Percentiles rank a stretch among this genome's conserved stretches.
These are phyloP conservation scores for Naumovozyma castellii DNA, from an alignment of 805 yeast species.

Conservation along the genomic window DNA sequence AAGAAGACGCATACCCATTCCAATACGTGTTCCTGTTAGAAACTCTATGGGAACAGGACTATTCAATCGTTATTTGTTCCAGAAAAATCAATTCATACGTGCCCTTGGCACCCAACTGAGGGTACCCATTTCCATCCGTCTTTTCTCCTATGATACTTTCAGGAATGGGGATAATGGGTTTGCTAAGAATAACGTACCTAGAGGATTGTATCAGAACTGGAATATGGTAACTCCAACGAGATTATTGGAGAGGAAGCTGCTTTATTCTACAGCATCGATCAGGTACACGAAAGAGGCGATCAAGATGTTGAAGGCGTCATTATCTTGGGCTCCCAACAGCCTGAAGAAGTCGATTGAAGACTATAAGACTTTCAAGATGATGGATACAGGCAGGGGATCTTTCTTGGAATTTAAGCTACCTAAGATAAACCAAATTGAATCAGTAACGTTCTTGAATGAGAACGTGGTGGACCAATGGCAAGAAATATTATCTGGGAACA, in stretches of 20 bases:
- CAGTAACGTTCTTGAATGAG: not conserved
- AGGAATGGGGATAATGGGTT: not conserved
- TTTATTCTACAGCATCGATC: constrained; percentile 17
- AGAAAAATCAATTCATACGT: not conserved
- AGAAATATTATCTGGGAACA: constrained; percentile 30
- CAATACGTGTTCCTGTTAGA: not conserved
- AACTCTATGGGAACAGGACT: not conserved
- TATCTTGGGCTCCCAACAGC: too few species aligned
- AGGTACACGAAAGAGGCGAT: constrained; percentile 45
- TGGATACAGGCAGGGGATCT: constrained; percentile 35
- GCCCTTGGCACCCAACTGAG: constrained; percentile 11
- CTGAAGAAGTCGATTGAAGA: constrained; percentile 9
- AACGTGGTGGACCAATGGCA: constrained; percentile 10
- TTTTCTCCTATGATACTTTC: not conserved
- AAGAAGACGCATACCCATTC: constrained; percentile 2
- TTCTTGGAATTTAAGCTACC: constrained; percentile 51
- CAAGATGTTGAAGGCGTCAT: constrained; percentile 33
- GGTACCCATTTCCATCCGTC: not conserved
- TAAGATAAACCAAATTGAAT: not conserved
- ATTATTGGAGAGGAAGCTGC: constrained; percentile 7
- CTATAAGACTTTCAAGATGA: constrained; percentile 8
- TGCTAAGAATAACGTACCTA: not conserved
- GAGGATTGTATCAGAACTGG: constrained; percentile 12
- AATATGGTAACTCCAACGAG: constrained; percentile 9
- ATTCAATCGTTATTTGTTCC: not conserved